Evolutionary conservation across 139 green algal genomes (phyloP).

Genomic region (Asterochloris sp.): DNA sequence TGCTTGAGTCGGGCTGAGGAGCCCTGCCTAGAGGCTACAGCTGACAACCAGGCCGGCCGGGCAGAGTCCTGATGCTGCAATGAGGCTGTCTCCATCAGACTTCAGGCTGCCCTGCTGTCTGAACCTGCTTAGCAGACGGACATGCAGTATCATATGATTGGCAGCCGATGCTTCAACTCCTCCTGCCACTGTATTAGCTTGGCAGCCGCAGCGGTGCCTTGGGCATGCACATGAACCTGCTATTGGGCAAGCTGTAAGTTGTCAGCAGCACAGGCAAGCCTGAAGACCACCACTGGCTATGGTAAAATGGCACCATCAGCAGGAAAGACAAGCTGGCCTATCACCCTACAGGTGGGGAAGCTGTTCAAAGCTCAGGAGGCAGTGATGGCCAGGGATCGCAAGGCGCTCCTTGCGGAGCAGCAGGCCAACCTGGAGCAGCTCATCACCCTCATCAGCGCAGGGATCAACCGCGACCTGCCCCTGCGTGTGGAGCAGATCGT

Average conservation of each 20-base stretch:
- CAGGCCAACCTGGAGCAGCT: slow-evolving; percentile 35
- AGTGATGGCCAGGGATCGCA: slow-evolving; percentile 33
- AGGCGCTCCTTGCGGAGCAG: slow-evolving; percentile 37
- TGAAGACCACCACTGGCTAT: background rate
- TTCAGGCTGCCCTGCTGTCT: background rate
- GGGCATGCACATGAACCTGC: background rate
- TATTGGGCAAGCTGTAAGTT: background rate
- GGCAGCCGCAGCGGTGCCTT: background rate
- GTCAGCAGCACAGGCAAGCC: background rate
- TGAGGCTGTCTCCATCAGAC: background rate
- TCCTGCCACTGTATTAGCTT: background rate
- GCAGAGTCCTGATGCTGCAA: no score
- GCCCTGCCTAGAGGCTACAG: no score
- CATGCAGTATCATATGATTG: background rate
- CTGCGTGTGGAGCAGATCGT: slow-evolving; percentile 29
- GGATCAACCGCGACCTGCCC: slow-evolving; percentile 48
- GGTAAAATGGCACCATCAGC: background rate
- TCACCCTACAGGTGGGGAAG: slow-evolving; percentile 20
- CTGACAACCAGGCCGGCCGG: no score
- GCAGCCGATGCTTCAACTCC: background rate
- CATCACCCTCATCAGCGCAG: slow-evolving; percentile 31
- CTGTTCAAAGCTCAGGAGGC: slow-evolving; percentile 7
- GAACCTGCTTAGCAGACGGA: no score
- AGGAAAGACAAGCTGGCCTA: background rate
- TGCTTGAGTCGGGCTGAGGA: no score